Evolutionary conservation across 805 yeast genomes (phyloP).

Genomic region (Yarrowia yakushimensis): DNA sequence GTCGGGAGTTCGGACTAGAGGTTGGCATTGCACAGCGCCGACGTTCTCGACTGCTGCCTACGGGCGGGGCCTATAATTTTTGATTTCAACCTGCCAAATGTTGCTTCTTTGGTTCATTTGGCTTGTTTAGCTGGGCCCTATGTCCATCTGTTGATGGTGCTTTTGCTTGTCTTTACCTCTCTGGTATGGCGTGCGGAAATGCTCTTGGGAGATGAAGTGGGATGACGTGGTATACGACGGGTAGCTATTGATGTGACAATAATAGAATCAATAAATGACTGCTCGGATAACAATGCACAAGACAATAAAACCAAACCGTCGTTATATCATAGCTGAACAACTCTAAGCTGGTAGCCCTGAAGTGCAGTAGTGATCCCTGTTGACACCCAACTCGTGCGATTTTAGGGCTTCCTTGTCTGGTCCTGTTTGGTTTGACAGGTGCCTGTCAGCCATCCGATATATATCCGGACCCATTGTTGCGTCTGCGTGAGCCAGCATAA

Average conservation of each 20-base stretch:
- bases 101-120: neutral
- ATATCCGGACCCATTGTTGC: too few relatives aligned
- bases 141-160: neutral
- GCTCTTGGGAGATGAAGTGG: neutral
- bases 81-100: neutral
- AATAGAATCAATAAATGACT: neutral
- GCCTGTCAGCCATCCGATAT: too few relatives aligned
- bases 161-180: neutral
- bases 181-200: neutral
- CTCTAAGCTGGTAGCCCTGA: neutral
- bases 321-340: neutral
- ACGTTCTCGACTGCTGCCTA: slow-evolving; percentile 8
- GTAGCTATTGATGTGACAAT: neutral
- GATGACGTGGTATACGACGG: neutral
- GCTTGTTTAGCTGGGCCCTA: neutral
- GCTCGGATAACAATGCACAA: too few relatives aligned
- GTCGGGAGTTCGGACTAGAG: slow-evolving; percentile 14
- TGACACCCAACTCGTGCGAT: neutral
- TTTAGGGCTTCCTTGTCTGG: neutral
- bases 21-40: slow-evolving; percentile 19
- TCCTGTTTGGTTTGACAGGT: neutral
- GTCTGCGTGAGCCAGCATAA: too few relatives aligned
- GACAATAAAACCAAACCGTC: neutral
- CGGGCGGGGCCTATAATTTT: slow-evolving; percentile 13
- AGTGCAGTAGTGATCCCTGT: neutral